phyloP scores from a whole-genome alignment of 306 rosid species.

The Trichosanthes truncata region DNA sequence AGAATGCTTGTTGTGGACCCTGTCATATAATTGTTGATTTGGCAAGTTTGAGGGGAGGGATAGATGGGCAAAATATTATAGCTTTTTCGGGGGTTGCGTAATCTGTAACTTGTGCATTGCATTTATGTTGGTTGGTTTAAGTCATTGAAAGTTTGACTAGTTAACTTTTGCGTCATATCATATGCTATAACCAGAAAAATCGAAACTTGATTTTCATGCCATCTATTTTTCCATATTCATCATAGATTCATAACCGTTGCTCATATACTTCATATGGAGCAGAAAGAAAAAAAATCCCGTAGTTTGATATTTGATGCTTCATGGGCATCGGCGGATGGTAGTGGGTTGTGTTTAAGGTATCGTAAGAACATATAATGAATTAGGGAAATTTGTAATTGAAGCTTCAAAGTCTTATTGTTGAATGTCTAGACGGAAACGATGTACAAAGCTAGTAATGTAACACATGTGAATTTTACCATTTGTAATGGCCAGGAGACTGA shows the following conservation, averaged over 20 bases:
- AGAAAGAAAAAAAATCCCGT: background rate
- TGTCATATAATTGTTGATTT: background rate
- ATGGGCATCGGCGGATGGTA: background rate
- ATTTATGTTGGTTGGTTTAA: background rate
- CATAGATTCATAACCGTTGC: background rate
- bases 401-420: background rate
- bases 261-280: background rate
- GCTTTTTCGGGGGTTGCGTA: background rate
- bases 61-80: background rate
- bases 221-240: background rate
- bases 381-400: background rate
- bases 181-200: background rate
- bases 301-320: background rate
- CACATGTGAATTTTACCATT: too few relatives aligned
- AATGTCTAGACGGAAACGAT: background rate
- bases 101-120: background rate
- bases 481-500: background rate
- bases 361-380: too few relatives aligned
- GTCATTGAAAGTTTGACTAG: background rate
- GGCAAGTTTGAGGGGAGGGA: background rate
- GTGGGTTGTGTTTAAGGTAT: background rate
- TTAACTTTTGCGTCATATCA: background rate
- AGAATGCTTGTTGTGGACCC: background rate
- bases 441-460: too few relatives aligned
- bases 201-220: background rate